Evolutionary conservation across 1,284 basidiomycete species (phyloP).

Genomic region (Stereum hirsutum): DNA sequence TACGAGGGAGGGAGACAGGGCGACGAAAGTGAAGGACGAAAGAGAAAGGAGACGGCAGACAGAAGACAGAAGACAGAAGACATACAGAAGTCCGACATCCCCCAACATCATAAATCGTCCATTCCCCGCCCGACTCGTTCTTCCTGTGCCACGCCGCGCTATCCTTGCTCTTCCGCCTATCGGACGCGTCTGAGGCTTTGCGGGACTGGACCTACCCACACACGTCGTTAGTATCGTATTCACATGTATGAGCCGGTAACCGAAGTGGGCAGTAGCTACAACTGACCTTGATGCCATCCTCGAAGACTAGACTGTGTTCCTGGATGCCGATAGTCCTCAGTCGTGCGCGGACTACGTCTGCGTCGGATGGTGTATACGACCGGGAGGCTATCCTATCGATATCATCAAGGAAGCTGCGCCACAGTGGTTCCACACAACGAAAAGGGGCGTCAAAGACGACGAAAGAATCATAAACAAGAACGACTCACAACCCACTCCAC

Average conservation of each 20-base stretch:
- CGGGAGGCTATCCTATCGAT: slow-evolving; percentile 42
- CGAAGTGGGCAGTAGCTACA: not conserved
- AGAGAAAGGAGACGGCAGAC: too few species aligned
- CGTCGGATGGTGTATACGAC: slow-evolving; percentile 49
- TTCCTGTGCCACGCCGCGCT: not conserved
- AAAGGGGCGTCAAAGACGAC: too few species aligned
- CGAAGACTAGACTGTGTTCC: slow-evolving; percentile 59
- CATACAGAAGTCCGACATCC: slow-evolving; percentile 58
- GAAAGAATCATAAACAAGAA: not conserved
- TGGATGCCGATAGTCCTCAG: slow-evolving; percentile 65
- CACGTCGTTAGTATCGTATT: too few species aligned
- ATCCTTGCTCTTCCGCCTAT: not conserved
- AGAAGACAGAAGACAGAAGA: too few species aligned
- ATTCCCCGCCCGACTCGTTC: slow-evolving; percentile 34
- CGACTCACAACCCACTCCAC: slow-evolving; percentile 55
- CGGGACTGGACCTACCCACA: too few species aligned
- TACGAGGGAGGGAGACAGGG: too few species aligned
- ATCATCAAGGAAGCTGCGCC: slow-evolving; percentile 53
- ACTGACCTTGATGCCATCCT: slow-evolving; percentile 44
- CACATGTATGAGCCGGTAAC: not conserved
- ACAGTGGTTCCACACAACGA: too few species aligned
- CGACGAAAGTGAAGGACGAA: too few species aligned
- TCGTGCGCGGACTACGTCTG: slow-evolving; percentile 63
- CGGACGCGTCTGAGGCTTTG: not conserved
- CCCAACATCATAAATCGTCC: slow-evolving; percentile 68